These are phyloP conservation scores for Leccinum fallax DNA, from an alignment of 1,284 basidiomycete genomes.

Conservation along the genomic window DNA sequence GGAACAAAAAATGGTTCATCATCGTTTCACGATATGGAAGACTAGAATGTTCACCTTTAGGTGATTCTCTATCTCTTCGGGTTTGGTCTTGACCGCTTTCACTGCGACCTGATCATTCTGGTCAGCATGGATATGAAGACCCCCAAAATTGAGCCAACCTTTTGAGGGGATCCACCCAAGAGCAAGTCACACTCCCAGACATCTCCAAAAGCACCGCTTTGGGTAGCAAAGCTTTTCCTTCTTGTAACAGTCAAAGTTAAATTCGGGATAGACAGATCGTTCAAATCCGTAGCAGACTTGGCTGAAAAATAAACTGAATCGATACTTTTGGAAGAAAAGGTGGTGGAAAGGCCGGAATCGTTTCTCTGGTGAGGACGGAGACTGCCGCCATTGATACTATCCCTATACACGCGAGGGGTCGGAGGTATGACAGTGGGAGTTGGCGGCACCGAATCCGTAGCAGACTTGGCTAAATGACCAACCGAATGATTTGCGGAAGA, in stretches of 20 bases:
- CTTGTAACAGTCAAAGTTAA: slow-evolving; percentile 14
- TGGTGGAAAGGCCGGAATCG: background rate
- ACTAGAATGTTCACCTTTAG: background rate
- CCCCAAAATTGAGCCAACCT: slow-evolving; percentile 7
- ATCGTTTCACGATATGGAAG: background rate
- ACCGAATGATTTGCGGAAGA: background rate
- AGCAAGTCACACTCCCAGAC: slow-evolving; percentile 32
- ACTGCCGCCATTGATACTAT: background rate
- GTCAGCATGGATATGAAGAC: background rate
- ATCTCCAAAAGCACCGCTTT: slow-evolving; percentile 24
- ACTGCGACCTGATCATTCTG: slow-evolving; percentile 24
- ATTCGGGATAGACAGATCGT: slow-evolving; percentile 13
- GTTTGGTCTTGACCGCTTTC: slow-evolving; percentile 24
- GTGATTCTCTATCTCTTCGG: background rate
- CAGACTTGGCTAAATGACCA: slow-evolving; percentile 6
- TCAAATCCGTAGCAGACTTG: slow-evolving; percentile 14
- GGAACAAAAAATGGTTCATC: background rate
- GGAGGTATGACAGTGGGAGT: slow-evolving; percentile 15
- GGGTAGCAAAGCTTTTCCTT: slow-evolving; percentile 13
- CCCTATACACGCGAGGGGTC: slow-evolving; percentile 9
- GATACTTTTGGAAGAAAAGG: background rate
- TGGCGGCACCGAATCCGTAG: background rate
- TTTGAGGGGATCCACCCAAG: slow-evolving; percentile 2
- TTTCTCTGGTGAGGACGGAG: background rate
- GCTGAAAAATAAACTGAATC: slow-evolving; percentile 7